A percentile compares a stretch with the other conserved stretches of the same genome.
Conservation (phyloP, 129 eudicot genomes). For the Rutidosis leptorrhynchoides region DNA sequence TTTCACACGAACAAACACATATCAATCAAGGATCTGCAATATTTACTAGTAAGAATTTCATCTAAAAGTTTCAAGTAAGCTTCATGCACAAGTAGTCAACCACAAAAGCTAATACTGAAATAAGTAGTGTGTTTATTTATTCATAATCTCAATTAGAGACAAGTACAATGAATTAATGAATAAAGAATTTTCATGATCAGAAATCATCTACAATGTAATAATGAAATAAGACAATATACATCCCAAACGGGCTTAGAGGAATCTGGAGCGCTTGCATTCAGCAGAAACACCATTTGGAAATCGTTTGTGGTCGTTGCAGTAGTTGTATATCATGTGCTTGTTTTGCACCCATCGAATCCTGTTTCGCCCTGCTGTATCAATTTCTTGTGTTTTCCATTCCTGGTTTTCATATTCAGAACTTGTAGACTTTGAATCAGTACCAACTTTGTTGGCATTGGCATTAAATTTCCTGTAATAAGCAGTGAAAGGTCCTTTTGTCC, state of each 20-base stretch:
- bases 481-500: neutral
- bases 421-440: neutral
- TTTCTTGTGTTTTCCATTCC: neutral
- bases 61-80: too few species aligned
- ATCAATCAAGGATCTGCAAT: too few species aligned
- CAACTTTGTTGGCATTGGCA: neutral
- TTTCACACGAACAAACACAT: too few species aligned
- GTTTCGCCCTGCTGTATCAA: neutral
- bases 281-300: neutral
- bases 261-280: neutral
- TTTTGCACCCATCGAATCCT: neutral
- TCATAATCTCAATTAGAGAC: neutral
- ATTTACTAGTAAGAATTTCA: too few species aligned
- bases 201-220: neutral
- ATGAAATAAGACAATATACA: neutral
- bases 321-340: neutral
- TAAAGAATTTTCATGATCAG: neutral
- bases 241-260: neutral
- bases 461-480: neutral
- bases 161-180: neutral
- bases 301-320: neutral
- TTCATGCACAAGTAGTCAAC: too few species aligned
- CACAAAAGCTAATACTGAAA: too few species aligned
- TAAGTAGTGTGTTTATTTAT: neutral
- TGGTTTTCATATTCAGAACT: neutral